These are phyloP conservation scores for Neolentinus lepideus DNA, from an alignment of 1,284 basidiomycete genomes.

Conservation along the genomic window DNA sequence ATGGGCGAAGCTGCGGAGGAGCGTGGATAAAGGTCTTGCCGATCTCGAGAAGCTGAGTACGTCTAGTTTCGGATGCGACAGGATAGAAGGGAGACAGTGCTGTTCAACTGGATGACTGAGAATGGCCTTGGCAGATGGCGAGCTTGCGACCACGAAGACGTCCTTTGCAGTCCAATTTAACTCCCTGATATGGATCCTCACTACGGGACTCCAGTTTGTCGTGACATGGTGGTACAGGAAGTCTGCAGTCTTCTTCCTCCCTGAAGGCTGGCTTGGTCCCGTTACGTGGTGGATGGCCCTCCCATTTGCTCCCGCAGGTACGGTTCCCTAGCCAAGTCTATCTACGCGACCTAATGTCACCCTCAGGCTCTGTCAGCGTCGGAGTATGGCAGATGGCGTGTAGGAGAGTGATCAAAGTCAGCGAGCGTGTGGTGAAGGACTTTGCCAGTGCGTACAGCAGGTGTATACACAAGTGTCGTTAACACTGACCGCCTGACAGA, in stretches of 20 bases:
- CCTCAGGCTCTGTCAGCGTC: constrained; percentile 79
- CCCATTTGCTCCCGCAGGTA: constrained; percentile 76
- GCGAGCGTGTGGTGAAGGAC: constrained; percentile 64
- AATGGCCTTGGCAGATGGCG: constrained; percentile 45
- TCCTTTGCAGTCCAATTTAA: constrained; percentile 74
- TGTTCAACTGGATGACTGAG: background rate
- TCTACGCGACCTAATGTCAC: background rate
- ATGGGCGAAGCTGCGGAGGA: constrained; percentile 92
- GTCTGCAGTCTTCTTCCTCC: constrained; percentile 87
- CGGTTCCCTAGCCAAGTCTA: constrained; percentile 10
- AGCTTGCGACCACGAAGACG: constrained; percentile 57
- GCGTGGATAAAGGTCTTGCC: constrained; percentile 87
- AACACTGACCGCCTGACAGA: background rate
- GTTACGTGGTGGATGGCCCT: constrained; percentile 77
- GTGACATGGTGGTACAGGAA: constrained; percentile 88
- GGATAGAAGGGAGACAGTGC: background rate
- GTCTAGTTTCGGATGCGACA: constrained; percentile 24
- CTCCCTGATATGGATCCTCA: constrained; percentile 69
- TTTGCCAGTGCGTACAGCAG: constrained; percentile 16
- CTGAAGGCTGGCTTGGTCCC: constrained; percentile 82
- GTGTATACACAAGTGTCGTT: background rate
- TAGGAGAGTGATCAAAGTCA: constrained; percentile 65
- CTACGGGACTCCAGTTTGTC: constrained; percentile 77
- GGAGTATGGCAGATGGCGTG: constrained; percentile 91
- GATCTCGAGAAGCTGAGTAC: constrained; percentile 92